Evolutionary conservation across 495 filamentous ascomycete genomes (phyloP).

Genomic region (Penicillium robsamsonii): DNA sequence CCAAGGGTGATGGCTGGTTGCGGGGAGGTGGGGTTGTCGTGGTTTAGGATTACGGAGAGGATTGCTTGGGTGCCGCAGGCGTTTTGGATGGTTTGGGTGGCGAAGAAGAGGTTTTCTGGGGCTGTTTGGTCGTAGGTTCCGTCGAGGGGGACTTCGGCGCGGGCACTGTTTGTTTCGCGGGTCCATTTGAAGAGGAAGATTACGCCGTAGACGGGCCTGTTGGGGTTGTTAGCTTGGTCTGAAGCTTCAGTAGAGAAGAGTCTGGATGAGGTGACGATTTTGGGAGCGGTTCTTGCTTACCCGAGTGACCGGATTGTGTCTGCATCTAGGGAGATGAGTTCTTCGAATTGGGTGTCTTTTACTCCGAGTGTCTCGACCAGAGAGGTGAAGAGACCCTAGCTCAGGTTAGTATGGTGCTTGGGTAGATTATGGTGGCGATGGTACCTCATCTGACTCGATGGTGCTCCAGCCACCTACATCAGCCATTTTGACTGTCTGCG

Average conservation of each 20-base stretch:
- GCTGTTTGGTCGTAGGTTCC: conserved; percentile 76
- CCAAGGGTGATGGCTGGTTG: conserved; percentile 47
- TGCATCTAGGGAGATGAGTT: conserved; percentile 86
- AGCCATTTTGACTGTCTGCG: conserved; percentile 30
- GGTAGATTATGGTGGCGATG: conserved; percentile 14
- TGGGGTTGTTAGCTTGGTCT: conserved; percentile 15
- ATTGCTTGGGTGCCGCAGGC: conserved; percentile 97
- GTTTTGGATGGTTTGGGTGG: conserved; percentile 97
- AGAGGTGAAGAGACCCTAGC: conserved; percentile 93
- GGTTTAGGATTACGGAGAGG: conserved; percentile 88
- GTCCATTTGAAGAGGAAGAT: conserved; percentile 99
- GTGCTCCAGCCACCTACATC: conserved; percentile 63
- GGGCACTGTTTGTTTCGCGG: conserved; percentile 63
- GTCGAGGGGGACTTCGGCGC: conserved; percentile 62
- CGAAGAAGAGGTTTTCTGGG: conserved; percentile 78
- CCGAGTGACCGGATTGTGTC: conserved; percentile 69
- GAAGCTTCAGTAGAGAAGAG: neutral
- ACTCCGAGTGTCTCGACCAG: conserved; percentile 88
- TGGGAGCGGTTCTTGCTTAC: conserved; percentile 23
- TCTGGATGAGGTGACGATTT: conserved; percentile 7
- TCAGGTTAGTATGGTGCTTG: conserved; percentile 14
- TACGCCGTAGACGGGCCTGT: conserved; percentile 85
- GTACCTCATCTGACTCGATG: conserved; percentile 93
- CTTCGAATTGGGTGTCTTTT: conserved; percentile 93
- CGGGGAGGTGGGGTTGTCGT: conserved; percentile 44